A percentile compares a stretch with the other conserved stretches of the same genome.
These are phyloP conservation scores for Xylaria polymorpha DNA, from an alignment of 2,329 filamentous ascomycete species.

Conservation along the genomic window DNA sequence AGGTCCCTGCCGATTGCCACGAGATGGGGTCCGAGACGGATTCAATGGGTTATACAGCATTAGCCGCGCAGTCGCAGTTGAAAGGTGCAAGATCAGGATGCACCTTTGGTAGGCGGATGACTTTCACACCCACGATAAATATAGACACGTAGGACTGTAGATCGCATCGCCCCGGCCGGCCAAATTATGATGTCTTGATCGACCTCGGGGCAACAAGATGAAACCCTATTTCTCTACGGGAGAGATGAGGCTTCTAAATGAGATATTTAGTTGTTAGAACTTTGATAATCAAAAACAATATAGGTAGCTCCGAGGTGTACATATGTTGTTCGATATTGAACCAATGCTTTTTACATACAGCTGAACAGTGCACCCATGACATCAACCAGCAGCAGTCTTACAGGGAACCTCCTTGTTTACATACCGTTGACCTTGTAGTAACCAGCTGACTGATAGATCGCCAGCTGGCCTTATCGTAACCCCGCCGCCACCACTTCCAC, in stretches of 20 bases:
- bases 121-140: background rate
- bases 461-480: constrained; percentile 17
- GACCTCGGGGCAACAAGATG: background rate
- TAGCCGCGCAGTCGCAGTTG: background rate
- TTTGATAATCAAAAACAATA: no score
- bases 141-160: background rate
- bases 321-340: no score
- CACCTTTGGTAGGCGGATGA: background rate
- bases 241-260: background rate
- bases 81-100: background rate
- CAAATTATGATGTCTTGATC: background rate
- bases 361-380: no score
- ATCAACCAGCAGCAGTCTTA: constrained; percentile 1
- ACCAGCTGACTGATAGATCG: background rate
- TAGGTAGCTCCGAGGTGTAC: no score
- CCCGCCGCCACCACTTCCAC: background rate
- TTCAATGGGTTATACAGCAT: constrained; percentile 1
- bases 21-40: constrained; percentile 2
- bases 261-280: no score
- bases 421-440: no score
- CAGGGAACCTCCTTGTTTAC: background rate
- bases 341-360: no score
- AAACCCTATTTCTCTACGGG: no score
- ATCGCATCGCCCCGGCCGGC: background rate
- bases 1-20: constrained; percentile 19